Evolutionary conservation across 306 rosid species (phyloP), one percentile per base, ranked within the genome.

Genomic region (Sphenostylis stenocarpa): DNA sequence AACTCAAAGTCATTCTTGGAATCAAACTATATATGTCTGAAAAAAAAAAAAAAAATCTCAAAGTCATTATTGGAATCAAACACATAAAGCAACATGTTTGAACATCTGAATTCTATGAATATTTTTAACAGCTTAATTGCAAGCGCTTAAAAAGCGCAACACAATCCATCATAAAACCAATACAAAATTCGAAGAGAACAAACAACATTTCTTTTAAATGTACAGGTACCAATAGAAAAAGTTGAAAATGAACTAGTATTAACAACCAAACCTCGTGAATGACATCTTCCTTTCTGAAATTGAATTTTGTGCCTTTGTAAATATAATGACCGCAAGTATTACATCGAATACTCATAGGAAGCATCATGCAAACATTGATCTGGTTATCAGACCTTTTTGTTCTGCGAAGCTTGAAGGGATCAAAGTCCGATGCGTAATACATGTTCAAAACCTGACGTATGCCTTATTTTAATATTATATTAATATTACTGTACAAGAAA

Each of bases 321-420:
- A 85, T 85, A 23, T 85, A 85, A 70, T 82, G 82, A 0, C 88
- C 88, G 1, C 98, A 91, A 0, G 98, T 92, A 51, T 89, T 90
- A 91, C 98, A 94, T 19, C 97, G 87, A 39, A 94, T 94, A 81
- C 98, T 94, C 97, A 94, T 94, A 17, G 98, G 97, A 82, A 94
- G 97, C 97, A 92, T 94, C 98, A 94, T 94, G 7, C 98, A 95
- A 16, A 94, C 90, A 83, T 94, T 94, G 33, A 94, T 91, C 73
- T 94, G 90, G 31, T 94, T 94, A 80, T 89, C 92, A 3, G 96
- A 92, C 36, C 95, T 65, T 76, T 87, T 84, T 1, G 75, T 87
- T 63, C 97, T 77, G 5, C 95, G 96, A 9, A 94, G 87, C 85
- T 89, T 92, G 24, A 92, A 66, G 0, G 98, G 98, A 65, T 94